phyloP scores from a whole-genome alignment of 257 asterid genomes.

The Coffea canephora region DNA sequence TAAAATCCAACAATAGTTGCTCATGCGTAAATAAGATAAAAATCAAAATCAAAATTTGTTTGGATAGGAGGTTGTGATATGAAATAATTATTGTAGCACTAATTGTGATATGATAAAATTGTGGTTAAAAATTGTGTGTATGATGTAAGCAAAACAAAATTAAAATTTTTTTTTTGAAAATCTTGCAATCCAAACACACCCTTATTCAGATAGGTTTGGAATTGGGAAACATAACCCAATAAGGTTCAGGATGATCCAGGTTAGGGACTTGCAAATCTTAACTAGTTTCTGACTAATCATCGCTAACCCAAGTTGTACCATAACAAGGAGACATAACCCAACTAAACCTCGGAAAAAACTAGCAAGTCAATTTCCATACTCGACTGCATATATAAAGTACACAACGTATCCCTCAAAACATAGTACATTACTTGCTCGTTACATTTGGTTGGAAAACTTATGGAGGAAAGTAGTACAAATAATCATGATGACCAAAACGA shows the following conservation, averaged over 20 bases:
- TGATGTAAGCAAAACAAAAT: too few species aligned
- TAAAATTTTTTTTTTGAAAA: too few species aligned
- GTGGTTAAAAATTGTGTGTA: too few species aligned
- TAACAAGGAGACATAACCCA: not conserved
- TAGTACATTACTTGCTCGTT: too few species aligned
- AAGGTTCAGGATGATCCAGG: not conserved
- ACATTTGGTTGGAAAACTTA: not conserved
- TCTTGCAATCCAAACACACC: too few species aligned
- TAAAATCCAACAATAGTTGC: not conserved
- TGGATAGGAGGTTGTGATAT: too few species aligned
- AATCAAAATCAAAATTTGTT: too few species aligned
- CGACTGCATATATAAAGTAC: not conserved
- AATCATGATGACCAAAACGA: not conserved
- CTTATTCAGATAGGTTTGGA: not conserved
- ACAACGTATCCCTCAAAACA: not conserved
- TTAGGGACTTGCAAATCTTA: not conserved
- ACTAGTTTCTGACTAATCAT: not conserved
- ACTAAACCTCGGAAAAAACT: not conserved
- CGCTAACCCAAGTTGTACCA: not conserved
- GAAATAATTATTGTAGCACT: too few species aligned
- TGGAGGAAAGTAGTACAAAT: not conserved
- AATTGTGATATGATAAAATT: too few species aligned
- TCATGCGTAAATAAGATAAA: not conserved
- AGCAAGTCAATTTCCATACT: not conserved
- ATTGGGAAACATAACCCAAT: not conserved